These are phyloP conservation scores for Phaffia australis DNA, from an alignment of 768 basidiomycete species.

Conservation along the genomic window DNA sequence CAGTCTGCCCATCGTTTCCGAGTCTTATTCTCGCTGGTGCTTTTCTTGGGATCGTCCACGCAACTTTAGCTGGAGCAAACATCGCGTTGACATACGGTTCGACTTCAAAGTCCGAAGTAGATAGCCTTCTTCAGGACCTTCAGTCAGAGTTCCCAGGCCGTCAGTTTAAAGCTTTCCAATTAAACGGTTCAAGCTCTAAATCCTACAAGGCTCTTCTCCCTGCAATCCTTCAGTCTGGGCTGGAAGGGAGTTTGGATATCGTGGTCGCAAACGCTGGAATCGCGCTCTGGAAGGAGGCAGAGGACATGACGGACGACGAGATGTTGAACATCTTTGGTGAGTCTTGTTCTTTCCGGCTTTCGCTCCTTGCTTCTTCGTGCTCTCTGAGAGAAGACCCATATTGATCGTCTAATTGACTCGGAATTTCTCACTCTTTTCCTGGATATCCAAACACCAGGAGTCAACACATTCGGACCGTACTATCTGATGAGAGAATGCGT, in stretches of 20 bases:
- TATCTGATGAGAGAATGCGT: constrained; percentile 34
- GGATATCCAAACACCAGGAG: constrained; percentile 27
- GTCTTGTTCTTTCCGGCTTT: too few relatives aligned
- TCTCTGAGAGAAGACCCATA: too few relatives aligned
- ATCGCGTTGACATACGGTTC: constrained; percentile 35
- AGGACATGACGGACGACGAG: constrained; percentile 31
- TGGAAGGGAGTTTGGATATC: constrained; percentile 10
- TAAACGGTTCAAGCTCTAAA: constrained; percentile 3
- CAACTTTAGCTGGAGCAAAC: constrained; percentile 31
- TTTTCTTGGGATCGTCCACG: neutral
- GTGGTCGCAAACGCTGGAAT: constrained; percentile 28
- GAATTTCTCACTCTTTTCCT: neutral
- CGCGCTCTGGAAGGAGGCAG: constrained; percentile 30
- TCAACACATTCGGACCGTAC: constrained; percentile 35
- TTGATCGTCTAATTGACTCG: too few relatives aligned
- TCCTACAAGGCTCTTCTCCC: constrained; percentile 6
- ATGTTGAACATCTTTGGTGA: constrained; percentile 5
- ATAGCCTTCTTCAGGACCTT: constrained; percentile 26
- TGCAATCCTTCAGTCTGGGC: constrained; percentile 1
- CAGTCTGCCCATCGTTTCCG: neutral
- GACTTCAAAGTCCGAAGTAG: constrained; percentile 29
- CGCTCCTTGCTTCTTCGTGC: too few relatives aligned
- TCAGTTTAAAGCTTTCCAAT: constrained; percentile 34
- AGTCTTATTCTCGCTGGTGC: neutral
- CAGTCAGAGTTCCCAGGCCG: constrained; percentile 29